Evolutionary conservation across 2,329 filamentous ascomycete genomes (phyloP).

Genomic region (Colletotrichum tofieldiae): DNA sequence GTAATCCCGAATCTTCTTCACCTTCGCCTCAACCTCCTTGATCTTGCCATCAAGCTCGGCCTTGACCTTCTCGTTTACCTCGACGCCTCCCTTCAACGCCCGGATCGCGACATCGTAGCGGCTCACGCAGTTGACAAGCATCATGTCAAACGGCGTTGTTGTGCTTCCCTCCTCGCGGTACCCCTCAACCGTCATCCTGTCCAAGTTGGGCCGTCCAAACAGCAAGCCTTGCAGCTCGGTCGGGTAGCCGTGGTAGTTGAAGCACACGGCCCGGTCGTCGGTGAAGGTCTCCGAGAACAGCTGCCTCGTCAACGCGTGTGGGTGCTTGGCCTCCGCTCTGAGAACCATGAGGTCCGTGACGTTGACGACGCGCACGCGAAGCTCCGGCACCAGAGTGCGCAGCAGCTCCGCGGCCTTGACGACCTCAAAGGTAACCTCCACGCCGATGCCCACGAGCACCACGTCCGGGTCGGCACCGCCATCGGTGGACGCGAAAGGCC

Average conservation of each 20-base stretch:
- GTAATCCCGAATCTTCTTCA: slow-evolving; percentile 66
- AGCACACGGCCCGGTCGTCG: slow-evolving; percentile 67
- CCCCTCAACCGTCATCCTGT: slow-evolving; percentile 69
- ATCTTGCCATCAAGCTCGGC: slow-evolving; percentile 61
- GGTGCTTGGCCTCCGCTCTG: slow-evolving; percentile 68
- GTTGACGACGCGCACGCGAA: slow-evolving; percentile 75
- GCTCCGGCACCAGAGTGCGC: slow-evolving; percentile 61
- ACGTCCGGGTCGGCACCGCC: slow-evolving; percentile 72
- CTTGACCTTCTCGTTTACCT: slow-evolving; percentile 63
- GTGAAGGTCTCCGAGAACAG: slow-evolving; percentile 73
- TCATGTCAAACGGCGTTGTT: slow-evolving; percentile 80
- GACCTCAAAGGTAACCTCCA: slow-evolving; percentile 77
- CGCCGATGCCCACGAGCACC: slow-evolving; percentile 75
- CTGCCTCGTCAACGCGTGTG: slow-evolving; percentile 68
- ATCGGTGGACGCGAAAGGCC: slow-evolving; percentile 74
- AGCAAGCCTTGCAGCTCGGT: slow-evolving; percentile 73
- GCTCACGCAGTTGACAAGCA: slow-evolving; percentile 74
- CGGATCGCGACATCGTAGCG: slow-evolving; percentile 72
- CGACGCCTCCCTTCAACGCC: slow-evolving; percentile 65
- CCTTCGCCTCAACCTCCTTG: slow-evolving; percentile 63
- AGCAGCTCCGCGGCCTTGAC: slow-evolving; percentile 73
- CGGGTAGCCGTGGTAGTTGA: slow-evolving; percentile 79
- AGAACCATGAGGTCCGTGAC: slow-evolving; percentile 78
- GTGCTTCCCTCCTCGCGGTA: slow-evolving; percentile 78
- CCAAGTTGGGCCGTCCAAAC: slow-evolving; percentile 68